These are phyloP conservation scores for Dictyostelium brefeldianum DNA, from an alignment of 78 protist species.

Conservation along the genomic window DNA sequence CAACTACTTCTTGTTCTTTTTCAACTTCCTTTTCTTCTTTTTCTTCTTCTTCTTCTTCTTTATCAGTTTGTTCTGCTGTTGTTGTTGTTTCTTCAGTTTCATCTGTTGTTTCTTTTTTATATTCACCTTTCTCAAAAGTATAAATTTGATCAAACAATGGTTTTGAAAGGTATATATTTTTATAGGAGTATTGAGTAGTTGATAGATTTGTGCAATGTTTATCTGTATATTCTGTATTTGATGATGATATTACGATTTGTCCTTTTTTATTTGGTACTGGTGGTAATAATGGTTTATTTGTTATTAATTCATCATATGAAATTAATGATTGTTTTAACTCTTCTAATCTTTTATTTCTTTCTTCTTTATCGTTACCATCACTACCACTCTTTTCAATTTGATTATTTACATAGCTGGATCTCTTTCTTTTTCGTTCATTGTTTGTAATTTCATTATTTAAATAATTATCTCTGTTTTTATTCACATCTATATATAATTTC, in stretches of 20 bases:
- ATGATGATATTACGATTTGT: neutral
- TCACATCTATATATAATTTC: too few species aligned
- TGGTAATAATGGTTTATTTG: too few species aligned
- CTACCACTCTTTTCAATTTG: neutral
- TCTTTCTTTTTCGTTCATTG: neutral
- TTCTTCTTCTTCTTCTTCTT: neutral
- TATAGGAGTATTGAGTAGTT: neutral
- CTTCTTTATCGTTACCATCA: neutral
- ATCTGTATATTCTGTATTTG: neutral
- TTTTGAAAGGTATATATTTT: neutral
- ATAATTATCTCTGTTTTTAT: neutral
- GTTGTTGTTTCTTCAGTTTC: neutral
- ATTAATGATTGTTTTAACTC: neutral
- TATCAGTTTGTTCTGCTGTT: neutral
- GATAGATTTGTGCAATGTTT: neutral
- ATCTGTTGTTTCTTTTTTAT: neutral
- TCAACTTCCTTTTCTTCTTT: neutral
- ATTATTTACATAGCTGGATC: neutral
- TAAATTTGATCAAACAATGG: slow-evolving; percentile 7
- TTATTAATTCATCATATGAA: neutral
- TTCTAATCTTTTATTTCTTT: slow-evolving; percentile 6
- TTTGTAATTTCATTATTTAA: neutral
- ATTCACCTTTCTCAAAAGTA: neutral
- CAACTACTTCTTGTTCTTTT: neutral
- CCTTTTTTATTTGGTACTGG: neutral